Conservation (phyloP, 176 grass and related monocot genomes). For the Poa pratensis region DNA sequence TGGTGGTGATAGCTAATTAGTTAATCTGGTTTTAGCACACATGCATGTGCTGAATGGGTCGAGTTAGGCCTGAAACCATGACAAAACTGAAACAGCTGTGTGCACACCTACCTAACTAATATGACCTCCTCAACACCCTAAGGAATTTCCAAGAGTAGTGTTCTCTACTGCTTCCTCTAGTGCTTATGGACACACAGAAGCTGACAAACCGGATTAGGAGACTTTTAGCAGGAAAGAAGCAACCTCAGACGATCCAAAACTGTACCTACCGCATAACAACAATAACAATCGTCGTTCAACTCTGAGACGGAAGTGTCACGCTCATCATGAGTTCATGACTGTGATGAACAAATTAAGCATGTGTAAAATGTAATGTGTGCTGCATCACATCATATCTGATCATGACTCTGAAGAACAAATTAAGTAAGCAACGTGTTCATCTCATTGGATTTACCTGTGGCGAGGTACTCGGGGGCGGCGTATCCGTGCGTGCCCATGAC, state of each 20-base stretch:
- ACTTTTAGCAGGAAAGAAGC: not conserved
- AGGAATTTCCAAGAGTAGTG: not conserved
- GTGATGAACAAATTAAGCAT: not conserved
- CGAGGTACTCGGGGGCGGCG: constrained; percentile 84
- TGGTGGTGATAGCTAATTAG: not conserved
- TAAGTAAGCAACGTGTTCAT: not conserved
- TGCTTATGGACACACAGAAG: constrained; percentile 22
- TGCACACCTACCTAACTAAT: constrained; percentile 33
- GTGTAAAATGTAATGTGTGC: not conserved
- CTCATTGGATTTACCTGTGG: constrained; percentile 41
- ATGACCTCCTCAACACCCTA: constrained; percentile 18
- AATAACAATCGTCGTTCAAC: not conserved
- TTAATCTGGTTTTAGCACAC: not conserved
- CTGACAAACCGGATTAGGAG: constrained; percentile 34
- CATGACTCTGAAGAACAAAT: too few relatives aligned
- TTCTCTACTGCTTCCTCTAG: constrained; percentile 34
- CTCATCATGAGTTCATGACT: not conserved
- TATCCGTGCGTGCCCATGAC: constrained; percentile 95
- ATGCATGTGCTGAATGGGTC: constrained; percentile 37
- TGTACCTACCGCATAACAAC: not conserved
- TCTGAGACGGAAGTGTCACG: constrained; percentile 2
- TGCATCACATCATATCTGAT: not conserved
- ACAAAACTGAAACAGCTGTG: constrained; percentile 27
- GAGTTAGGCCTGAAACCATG: constrained; percentile 47
- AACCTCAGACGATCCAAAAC: not conserved